These are phyloP conservation scores for Astrocystis sublimbata DNA, from an alignment of 495 filamentous ascomycete species.

Conservation along the genomic window DNA sequence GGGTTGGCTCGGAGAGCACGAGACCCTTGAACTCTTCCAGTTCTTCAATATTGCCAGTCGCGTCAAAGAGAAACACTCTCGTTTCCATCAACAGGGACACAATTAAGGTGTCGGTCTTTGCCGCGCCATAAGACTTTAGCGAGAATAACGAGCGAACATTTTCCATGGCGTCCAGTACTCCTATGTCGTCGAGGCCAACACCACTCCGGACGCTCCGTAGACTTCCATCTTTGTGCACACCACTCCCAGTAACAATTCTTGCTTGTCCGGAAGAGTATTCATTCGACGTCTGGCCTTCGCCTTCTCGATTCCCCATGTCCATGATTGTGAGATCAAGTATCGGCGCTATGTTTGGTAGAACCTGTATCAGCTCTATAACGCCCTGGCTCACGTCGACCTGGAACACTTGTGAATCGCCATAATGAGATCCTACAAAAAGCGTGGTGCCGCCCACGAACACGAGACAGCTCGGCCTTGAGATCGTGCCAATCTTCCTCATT, in stretches of 20 bases:
- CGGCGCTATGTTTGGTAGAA: conserved; percentile 80
- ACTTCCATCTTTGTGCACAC: conserved; percentile 82
- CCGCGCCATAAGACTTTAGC: conserved; percentile 48
- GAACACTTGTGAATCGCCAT: conserved; percentile 87
- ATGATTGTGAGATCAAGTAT: conserved; percentile 92
- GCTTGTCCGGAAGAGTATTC: conserved; percentile 94
- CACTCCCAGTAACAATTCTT: conserved; percentile 88
- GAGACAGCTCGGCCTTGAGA: conserved; percentile 70
- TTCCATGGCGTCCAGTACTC: conserved; percentile 71
- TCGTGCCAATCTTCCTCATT: conserved; percentile 68
- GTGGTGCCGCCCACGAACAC: conserved; percentile 75
- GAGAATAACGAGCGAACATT: conserved; percentile 67
- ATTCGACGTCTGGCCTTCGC: conserved; percentile 70
- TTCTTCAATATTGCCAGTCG: conserved; percentile 82
- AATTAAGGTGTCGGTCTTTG: conserved; percentile 66
- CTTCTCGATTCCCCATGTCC: conserved; percentile 84
- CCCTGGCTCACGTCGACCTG: conserved; percentile 48
- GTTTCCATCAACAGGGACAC: conserved; percentile 85
- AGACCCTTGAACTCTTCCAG: conserved; percentile 72
- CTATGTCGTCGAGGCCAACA: conserved; percentile 88
- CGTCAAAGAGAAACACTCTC: conserved; percentile 74
- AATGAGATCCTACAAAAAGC: conserved; percentile 87
- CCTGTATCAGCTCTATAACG: conserved; percentile 68
- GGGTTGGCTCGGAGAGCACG: conserved; percentile 66
- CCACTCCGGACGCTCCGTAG: conserved; percentile 88